Percentiles rank a stretch among this genome's conserved stretches.
Conservation (phyloP, 2,329 filamentous ascomycete genomes). For the Biscogniauxia sp. region DNA sequence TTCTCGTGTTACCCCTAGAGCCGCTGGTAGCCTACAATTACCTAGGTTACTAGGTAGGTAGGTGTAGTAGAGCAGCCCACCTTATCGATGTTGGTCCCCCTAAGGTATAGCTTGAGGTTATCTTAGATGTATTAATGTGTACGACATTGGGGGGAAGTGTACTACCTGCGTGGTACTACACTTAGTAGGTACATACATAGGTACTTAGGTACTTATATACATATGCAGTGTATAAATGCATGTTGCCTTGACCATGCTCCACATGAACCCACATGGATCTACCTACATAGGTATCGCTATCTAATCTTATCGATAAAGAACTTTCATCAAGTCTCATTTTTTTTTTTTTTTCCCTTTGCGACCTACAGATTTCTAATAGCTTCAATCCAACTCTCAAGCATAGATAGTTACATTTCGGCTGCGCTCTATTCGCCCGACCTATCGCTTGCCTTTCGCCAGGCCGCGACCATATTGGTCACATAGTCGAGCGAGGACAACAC, state of each 20-base stretch:
- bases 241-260: too few relatives aligned
- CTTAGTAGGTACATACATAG: too few relatives aligned
- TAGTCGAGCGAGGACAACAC: background rate
- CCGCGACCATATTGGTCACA: background rate
- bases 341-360: conserved; percentile 4
- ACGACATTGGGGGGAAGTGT: too few relatives aligned
- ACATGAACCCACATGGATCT: background rate
- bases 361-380: background rate
- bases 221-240: too few relatives aligned
- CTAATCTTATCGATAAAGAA: conserved; percentile 17
- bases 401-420: background rate
- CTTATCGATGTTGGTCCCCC: too few relatives aligned
- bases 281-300: too few relatives aligned
- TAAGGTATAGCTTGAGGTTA: too few relatives aligned
- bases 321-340: conserved; percentile 1
- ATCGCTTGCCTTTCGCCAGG: background rate
- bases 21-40: background rate
- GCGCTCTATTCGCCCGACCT: background rate
- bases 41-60: background rate
- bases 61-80: too few relatives aligned
- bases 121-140: too few relatives aligned
- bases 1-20: background rate
- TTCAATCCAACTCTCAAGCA: background rate
- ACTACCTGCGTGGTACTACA: too few relatives aligned
- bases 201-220: too few relatives aligned